Base-by-base conservation (phyloP, 177 flowering plant genomes). In the Vitis hybrid region DNA sequence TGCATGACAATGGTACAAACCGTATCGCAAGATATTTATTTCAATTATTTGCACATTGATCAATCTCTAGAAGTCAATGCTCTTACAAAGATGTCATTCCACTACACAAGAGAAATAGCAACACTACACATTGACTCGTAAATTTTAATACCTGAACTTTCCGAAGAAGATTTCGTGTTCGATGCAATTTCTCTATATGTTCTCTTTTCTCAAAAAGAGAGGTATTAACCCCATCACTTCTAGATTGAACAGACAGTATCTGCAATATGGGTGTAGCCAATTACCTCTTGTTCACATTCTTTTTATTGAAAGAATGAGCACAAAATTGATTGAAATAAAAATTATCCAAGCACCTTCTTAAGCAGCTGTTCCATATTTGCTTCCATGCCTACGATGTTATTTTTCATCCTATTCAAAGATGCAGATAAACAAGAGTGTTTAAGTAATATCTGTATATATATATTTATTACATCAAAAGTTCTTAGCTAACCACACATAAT, bases 371-470 rank as follows among this genome's bases (percentile, higher is more conserved):
- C 99, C 97, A 96, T 96, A 77, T 94, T 92, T 66, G 83, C 64
- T 79, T 96, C 99, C 99, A 96, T 96, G 62, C 97, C 97, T 21
- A 86, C 91, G 75, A 96, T 96, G 78, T 96, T 93, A 78, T 80
- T 94, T 64, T 96, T 96, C 99, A 96, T 96, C 87, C 99, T 93
- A 84, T 58, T 49, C 5, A 66, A 60, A 51, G 46, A 35, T 6
- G 7, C 46, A 35, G 46, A 35, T 35, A 65, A 15, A 66, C 7
- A 56, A 72, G 62, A 27, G 63, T 2, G 21, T 12, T 40, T 56
- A 4, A 3, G n/a, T 40, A 40, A 60, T 0, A 14, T 66, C 4
- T 6, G 18, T 24, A 49, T n/a, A 15, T n/a, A 15, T 48, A 35
- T 9, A 19, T 35, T 30, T 24, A 21, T 60, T 11, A 0, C 11